These are phyloP conservation scores for Rubroboletus satanas DNA, from an alignment of 768 basidiomycete genomes.

Conservation along the genomic window DNA sequence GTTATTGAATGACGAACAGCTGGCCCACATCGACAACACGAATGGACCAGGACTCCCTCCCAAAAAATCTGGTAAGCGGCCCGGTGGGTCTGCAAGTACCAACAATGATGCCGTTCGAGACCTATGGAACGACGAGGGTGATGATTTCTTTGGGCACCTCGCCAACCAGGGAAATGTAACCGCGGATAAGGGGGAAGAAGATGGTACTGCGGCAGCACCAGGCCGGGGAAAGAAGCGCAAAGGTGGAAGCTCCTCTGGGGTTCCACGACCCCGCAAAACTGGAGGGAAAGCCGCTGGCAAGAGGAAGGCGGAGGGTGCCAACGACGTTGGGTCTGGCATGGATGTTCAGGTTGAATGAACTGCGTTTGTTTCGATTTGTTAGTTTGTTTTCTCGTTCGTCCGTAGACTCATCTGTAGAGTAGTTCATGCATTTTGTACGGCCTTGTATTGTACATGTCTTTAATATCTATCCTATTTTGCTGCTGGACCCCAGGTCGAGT, in stretches of 20 bases:
- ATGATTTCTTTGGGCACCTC: slow-evolving; percentile 76
- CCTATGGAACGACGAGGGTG: slow-evolving; percentile 83
- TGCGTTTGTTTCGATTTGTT: slow-evolving; percentile 8
- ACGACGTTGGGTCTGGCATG: slow-evolving; percentile 24
- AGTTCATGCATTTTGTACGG: slow-evolving; percentile 27
- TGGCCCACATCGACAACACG: slow-evolving; percentile 63
- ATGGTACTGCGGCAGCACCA: slow-evolving; percentile 23
- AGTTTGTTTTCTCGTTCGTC: slow-evolving; percentile 9
- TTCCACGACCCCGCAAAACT: slow-evolving; percentile 26
- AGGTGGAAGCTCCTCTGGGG: slow-evolving; percentile 18
- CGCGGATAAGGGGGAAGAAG: slow-evolving; percentile 30
- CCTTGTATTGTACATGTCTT: slow-evolving; percentile 29
- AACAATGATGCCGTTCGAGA: slow-evolving; percentile 48
- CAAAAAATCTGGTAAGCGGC: slow-evolving; percentile 35
- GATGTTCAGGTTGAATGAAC: slow-evolving; percentile 28
- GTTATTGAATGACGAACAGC: slow-evolving; percentile 90
- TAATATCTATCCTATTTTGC: slow-evolving; percentile 23
- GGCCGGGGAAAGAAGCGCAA: slow-evolving; percentile 35
- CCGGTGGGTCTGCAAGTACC: slow-evolving; percentile 30
- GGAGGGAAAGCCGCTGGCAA: slow-evolving; percentile 30
- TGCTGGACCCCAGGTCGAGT: neutral
- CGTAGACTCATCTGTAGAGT: slow-evolving; percentile 29
- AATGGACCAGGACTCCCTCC: slow-evolving; percentile 35
- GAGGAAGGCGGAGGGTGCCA: slow-evolving; percentile 28
- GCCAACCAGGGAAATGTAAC: slow-evolving; percentile 23